Evolutionary conservation across 805 yeast genomes (phyloP), one percentile per base, ranked within the genome.

Genomic region (Candida quercuum): DNA sequence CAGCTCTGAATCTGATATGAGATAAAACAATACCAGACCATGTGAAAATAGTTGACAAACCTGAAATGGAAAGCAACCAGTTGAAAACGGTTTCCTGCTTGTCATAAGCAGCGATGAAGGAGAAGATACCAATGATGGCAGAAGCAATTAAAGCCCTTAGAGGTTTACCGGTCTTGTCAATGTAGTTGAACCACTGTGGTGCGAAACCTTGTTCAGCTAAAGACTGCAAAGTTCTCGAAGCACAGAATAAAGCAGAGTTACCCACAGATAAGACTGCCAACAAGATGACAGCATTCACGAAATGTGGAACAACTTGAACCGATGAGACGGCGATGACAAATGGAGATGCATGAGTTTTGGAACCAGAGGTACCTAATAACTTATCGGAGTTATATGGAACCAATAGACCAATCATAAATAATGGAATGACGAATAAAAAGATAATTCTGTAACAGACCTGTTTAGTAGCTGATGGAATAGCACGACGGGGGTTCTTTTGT

Each of bases 231-330:
- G 86, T 69, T 68, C 91, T 73, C 35, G 88, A 80, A 43, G 80
- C 73, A n/a, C 81, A 85, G 56, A 71, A 83, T 29, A 81, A 75
- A 2, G 88, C 76, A 18, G 87, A 76, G 65, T 82, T 83, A 48
- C 87, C 88, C 37, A 82, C 89, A 7, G 88, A 81, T 38, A 81
- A 60, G 20, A 83, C 86, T 4, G 89, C 79, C 40, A 82, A 59
- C 63, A 83, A 65, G 47, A 83, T 81, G 30, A 82, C 86, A 16
- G 78, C 86, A 55, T 83, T 83, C 66, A 83, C 80, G 44, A 83
- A 74, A 36, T 80, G 76, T 36, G 89, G 89, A 34, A 81, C 69
- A 29, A 76, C 83, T 34, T 63, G 64, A 46, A 82, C 83, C 37
- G 69, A 63, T 22, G 69, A 64, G 39, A 81, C 74, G 28, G 89